Evolutionary conservation across 129 eudicot genomes (phyloP), one percentile per base, ranked within the genome.

Genomic region (Ambrosia trifida): DNA sequence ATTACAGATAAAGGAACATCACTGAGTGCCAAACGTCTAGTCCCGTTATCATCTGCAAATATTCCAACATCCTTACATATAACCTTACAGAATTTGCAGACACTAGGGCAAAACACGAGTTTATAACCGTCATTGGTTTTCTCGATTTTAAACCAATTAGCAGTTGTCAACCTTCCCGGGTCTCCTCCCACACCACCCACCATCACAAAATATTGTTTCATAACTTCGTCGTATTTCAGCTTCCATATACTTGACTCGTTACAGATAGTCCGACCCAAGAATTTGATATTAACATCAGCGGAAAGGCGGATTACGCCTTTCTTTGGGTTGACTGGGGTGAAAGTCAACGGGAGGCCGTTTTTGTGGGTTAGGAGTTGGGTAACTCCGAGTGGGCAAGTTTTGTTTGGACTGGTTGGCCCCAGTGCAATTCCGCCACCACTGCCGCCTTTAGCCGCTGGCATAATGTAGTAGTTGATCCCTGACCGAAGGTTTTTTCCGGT

Each of bases 121-220:
- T 84, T 84, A 51, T 84, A 84, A 53, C 83, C 79, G 11, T 51
- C 68, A 1, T 68, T 64, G 2, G 31, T 64, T 77, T 80, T 80
- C 44, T 77, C 85, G 0, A 84, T 77, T 28, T 77, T 80, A 40
- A 80, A 84, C 88, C 83, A 84, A 30, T 77, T 84, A 20, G 58
- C 80, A 0, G 63, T 0, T 1, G 82, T 83, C n/a, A 31, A 14
- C 3, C 46, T 51, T 54, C 85, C 88, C 14, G 85, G 88, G 62
- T 84, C 77, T 19, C 85, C 88, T 65, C 64, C 72, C 1, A 80
- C 83, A 32, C 88, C 88, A 19, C 88, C 88, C 52, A 64, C 24
- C 6, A 40, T 77, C 68, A 80, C 68, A 64, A 62, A 57, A 49
- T 76, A 73, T 47, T 73, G 79, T 56, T 24, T 45, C 16, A 63